These are phyloP conservation scores for Cercospora zeae-maydis DNA, from an alignment of 2,329 filamentous ascomycete species.

Conservation along the genomic window DNA sequence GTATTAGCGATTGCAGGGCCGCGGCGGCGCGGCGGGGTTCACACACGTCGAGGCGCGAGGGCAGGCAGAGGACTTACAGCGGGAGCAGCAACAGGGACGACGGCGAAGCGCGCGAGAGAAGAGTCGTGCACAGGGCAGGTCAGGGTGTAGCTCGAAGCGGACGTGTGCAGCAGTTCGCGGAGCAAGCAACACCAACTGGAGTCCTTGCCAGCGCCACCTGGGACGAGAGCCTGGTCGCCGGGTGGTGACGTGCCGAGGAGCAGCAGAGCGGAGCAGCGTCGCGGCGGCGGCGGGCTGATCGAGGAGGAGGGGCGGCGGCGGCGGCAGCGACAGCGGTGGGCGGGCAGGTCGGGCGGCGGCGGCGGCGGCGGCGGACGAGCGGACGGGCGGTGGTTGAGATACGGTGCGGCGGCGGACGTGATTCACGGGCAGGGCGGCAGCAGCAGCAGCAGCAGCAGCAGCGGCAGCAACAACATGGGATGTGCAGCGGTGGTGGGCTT, in stretches of 20 bases:
- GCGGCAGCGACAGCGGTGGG: background rate
- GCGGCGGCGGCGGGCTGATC: background rate
- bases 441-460: background rate
- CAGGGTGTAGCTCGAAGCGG: constrained; percentile 21
- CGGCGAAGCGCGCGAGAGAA: constrained; percentile 17
- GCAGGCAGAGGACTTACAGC: constrained; percentile 4
- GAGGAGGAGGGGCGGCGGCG: background rate
- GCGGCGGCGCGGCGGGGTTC: constrained; percentile 1
- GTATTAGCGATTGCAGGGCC: constrained; percentile 1
- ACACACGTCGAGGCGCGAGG: background rate
- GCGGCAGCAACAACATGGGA: background rate
- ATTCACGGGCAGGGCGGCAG: background rate
- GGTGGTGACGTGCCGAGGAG: constrained; percentile 8
- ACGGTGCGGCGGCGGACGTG: background rate
- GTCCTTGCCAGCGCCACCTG: constrained; percentile 12
- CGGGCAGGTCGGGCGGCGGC: background rate
- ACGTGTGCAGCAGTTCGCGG: constrained; percentile 26
- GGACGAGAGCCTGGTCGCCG: constrained; percentile 21
- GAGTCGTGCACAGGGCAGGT: constrained; percentile 18
- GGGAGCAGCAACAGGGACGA: background rate
- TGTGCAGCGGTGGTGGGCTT: background rate
- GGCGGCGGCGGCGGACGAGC: background rate
- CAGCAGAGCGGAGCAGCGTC: background rate
- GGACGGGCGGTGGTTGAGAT: background rate
- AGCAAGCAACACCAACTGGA: constrained; percentile 17